Conservation (phyloP, 345 rosid genomes). For the Salix koriyanagi region DNA sequence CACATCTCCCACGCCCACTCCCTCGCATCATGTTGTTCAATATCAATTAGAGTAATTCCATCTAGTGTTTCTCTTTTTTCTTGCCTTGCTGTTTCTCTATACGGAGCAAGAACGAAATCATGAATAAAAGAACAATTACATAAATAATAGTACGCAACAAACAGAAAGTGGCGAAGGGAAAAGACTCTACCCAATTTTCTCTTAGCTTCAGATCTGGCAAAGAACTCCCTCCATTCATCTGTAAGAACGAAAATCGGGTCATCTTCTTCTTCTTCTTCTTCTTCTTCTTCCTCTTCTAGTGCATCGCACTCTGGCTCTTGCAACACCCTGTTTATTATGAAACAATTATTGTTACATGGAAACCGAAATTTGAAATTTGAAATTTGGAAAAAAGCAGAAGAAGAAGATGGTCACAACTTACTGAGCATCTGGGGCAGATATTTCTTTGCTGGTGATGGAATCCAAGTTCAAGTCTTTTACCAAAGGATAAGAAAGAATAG, state of each 20-base stretch:
- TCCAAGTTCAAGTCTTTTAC: slow-evolving; percentile 11
- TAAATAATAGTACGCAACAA: neutral
- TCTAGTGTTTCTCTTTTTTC: slow-evolving; percentile 16
- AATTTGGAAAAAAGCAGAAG: neutral
- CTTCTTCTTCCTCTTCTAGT: slow-evolving; percentile 14
- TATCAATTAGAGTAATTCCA: neutral
- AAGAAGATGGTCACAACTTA: slow-evolving; percentile 14
- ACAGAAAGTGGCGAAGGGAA: neutral
- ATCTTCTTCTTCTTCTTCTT: slow-evolving; percentile 24
- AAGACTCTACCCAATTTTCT: slow-evolving; percentile 35
- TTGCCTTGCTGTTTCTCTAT: slow-evolving; percentile 39
- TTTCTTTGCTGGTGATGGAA: neutral
- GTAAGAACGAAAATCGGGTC: slow-evolving; percentile 53
- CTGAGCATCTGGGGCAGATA: slow-evolving; percentile 7
- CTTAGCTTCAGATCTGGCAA: slow-evolving; percentile 57
- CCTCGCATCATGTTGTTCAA: neutral
- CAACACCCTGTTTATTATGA: slow-evolving; percentile 15
- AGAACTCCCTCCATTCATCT: slow-evolving; percentile 61
- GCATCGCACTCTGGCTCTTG: slow-evolving; percentile 33
- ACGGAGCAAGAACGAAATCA: neutral
- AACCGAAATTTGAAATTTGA: neutral
- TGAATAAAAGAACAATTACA: neutral
- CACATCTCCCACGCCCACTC: neutral
- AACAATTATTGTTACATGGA: neutral
- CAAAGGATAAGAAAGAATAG: neutral